Base-by-base conservation (phyloP, 2,329 filamentous ascomycete species). In the Pseudopithomyces maydicus region DNA sequence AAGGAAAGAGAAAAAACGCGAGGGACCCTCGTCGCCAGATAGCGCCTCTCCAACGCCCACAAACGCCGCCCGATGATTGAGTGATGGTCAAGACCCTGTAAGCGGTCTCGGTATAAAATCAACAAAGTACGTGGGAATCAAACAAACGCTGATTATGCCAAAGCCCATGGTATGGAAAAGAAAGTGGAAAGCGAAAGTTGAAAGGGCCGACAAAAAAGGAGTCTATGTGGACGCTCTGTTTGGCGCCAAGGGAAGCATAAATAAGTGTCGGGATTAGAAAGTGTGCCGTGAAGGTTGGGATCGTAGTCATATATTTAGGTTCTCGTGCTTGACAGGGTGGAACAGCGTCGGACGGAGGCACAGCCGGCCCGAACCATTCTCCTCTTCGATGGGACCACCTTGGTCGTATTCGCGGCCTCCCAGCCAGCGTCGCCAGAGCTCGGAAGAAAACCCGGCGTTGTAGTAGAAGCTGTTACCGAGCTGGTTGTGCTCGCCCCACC, bases 401-500 rank as follows among this genome's bases (percentile, higher is more conserved):
- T 75, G 69, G 5, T 79, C 78, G 35, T 81, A 79, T 62, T 82
- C 80, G 46, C 69, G 65, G 23, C 79, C 77, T 52, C 80, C 80
- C 14, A 82, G 73, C 80, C 80, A 82, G 59, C 80, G 65, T 59
- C 80, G 70, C 80, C 80, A 82, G 48, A 81, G 74, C 48, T 78
- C 76, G 11, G 78, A 78, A 3, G 74, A 76, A 60, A 82, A 82
- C 19, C 74, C 79, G 15, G 77, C 75, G 61, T 82, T 81, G 71
- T 82, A 82, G 73, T 82, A 82, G 65, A 81, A 82, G 61, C 74
- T 79, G 67, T 76, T 79, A 54, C 80, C 80, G 6, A 81, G 74
- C 65, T 81, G 74, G 62, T 82, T 82, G 70, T 82, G 79, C 66
- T 82, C 80, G 23, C 80, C 80, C 79, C 79, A 81, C 39, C 80